These are phyloP conservation scores for Aspergillus sp. DNA, from an alignment of 2,329 filamentous ascomycete species.

Conservation along the genomic window DNA sequence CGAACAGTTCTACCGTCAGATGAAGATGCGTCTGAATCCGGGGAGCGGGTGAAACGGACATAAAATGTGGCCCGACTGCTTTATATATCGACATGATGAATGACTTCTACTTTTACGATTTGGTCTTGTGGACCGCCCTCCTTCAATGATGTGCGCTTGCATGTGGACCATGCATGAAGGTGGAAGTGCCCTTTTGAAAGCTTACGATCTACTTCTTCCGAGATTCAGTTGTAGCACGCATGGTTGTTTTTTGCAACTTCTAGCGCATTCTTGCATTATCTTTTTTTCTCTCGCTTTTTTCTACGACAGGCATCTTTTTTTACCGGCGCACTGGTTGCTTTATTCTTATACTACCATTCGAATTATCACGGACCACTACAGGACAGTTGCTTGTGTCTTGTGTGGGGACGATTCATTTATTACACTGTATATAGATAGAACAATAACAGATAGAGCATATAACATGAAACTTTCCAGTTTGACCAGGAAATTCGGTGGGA, in stretches of 20 bases:
- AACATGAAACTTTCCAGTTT: neutral
- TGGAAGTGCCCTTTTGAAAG: neutral
- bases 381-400: neutral
- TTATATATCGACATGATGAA: neutral
- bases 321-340: constrained; percentile 4
- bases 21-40: constrained; percentile 14
- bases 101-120: neutral
- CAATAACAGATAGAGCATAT: constrained; percentile 4
- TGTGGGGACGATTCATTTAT: neutral
- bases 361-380: constrained; percentile 1
- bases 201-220: neutral
- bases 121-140: neutral
- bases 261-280: neutral
- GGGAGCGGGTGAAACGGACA: constrained; percentile 28
- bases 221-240: neutral
- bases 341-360: neutral
- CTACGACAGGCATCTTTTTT: constrained; percentile 2
- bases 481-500: neutral
- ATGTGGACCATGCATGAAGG: constrained; percentile 1
- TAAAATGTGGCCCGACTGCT: constrained; percentile 9
- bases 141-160: neutral
- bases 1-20: constrained; percentile 13
- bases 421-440: neutral
- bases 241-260: neutral
- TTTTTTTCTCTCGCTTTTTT: neutral